Base-by-base conservation (phyloP, 2,329 filamentous ascomycete genomes). In the Colletotrichum sp. region DNA sequence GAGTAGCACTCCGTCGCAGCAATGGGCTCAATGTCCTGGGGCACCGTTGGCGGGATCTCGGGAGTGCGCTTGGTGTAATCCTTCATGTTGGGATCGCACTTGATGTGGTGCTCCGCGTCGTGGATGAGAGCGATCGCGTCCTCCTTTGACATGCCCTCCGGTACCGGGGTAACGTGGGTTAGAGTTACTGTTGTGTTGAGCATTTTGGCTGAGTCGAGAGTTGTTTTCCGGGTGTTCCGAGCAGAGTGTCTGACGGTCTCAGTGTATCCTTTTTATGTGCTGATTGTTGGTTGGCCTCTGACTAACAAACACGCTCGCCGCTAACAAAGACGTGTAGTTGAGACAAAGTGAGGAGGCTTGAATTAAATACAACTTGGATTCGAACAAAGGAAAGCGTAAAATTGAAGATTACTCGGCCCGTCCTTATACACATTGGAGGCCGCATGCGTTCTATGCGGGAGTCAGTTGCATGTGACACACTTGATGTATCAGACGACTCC, bases 31-130 rank as follows among this genome's bases (percentile, higher is more conserved):
- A 80, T 76, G 10, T 80, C 81, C 15, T 81, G 78, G 4, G 85
- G 82, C 13, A 84, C 81, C 60, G 76, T 80, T n/a, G 80, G 80
- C 15, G 80, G 77, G 1, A 82, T 76, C 39, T 82, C 80, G 16
- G 80, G 78, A 24, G 79, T 79, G 36, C 71, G 75, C 13, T 81
- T 78, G 57, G 89, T 81, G 21, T 80, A 79, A 68, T 87, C 83
- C 75, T 84, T 80, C 81, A 89, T 85, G 82, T 90, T 89, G 64
- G 90, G 90, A 78, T 91, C 87, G 82, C 88, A 90, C 57, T 83
- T 78, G 62, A 92, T 84, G 81, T 90, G 89, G 82, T 89, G 88
- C 39, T 84, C 85, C 78, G 90, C 88, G 79, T 90, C 86, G 30
- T 90, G 89, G 34, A 92, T 87, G 69, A 87, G 84, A 32, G 85